phyloP scores from a whole-genome alignment of 768 basidiomycete species.

The Hysterangium stoloniferum region DNA sequence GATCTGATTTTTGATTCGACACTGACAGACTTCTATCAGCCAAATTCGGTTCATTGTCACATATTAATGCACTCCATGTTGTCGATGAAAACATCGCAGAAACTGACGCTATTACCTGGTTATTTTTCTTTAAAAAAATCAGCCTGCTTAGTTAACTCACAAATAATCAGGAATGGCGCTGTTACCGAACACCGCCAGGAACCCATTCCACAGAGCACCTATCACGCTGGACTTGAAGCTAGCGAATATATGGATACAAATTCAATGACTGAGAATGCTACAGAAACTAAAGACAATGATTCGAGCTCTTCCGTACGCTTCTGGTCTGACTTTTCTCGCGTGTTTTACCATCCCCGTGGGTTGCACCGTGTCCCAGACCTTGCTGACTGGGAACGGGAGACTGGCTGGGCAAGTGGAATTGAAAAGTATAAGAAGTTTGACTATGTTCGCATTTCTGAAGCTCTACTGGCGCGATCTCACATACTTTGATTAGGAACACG shows the following conservation, averaged over 20 bases:
- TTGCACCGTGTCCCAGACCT: slow-evolving; percentile 56
- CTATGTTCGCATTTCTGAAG: slow-evolving; percentile 40
- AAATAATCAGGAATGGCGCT: slow-evolving; percentile 36
- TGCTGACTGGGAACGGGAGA: slow-evolving; percentile 46
- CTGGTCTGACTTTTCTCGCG: slow-evolving; percentile 65
- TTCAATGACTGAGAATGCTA: slow-evolving; percentile 19
- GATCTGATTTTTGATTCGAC: not conserved
- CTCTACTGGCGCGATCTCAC: slow-evolving; percentile 4
- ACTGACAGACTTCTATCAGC: slow-evolving; percentile 32
- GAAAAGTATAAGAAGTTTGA: slow-evolving; percentile 48
- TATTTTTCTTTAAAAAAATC: not conserved
- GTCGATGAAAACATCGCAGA: slow-evolving; percentile 21
- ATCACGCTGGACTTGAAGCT: slow-evolving; percentile 39
- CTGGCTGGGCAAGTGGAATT: slow-evolving; percentile 49
- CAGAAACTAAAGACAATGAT: slow-evolving; percentile 12
- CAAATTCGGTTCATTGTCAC: slow-evolving; percentile 56
- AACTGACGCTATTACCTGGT: slow-evolving; percentile 3
- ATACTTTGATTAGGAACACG: slow-evolving; percentile 37
- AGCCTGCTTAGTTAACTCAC: not conserved
- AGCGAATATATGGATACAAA: slow-evolving; percentile 16
- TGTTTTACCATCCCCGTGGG: slow-evolving; percentile 57
- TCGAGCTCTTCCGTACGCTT: slow-evolving; percentile 33
- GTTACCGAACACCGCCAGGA: slow-evolving; percentile 46
- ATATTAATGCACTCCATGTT: slow-evolving; percentile 33
- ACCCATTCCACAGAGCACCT: slow-evolving; percentile 44